phyloP scores from a whole-genome alignment of 768 basidiomycete genomes.

The Mycena vitilis region DNA sequence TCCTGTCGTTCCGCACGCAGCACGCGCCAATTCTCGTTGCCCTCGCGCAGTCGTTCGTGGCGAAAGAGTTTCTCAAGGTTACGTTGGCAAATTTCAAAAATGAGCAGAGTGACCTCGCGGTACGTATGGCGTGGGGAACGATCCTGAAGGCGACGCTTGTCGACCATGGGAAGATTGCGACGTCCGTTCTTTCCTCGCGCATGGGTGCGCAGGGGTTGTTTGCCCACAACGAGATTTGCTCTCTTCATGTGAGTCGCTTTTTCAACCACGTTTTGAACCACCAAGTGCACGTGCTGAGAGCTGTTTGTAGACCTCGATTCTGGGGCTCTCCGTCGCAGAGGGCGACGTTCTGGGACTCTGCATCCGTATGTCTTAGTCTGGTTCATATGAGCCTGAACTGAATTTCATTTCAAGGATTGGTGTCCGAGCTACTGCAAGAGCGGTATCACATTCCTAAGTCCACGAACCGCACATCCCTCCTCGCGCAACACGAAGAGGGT shows the following conservation, averaged over 20 bases:
- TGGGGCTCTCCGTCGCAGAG: conserved; percentile 52
- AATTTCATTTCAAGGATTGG: conserved; percentile 38
- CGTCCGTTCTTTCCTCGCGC: neutral
- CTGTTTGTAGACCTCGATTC: neutral
- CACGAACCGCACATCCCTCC: conserved; percentile 31
- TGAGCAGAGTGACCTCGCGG: neutral
- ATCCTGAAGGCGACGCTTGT: conserved; percentile 5
- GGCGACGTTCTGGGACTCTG: conserved; percentile 55
- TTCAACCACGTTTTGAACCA: neutral
- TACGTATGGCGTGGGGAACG: neutral
- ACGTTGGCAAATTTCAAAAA: neutral
- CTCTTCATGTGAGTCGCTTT: conserved; percentile 5
- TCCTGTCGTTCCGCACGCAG: conserved; percentile 13
- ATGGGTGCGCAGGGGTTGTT: conserved; percentile 15
- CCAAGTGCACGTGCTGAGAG: too few relatives aligned
- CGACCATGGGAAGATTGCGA: neutral
- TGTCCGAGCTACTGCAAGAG: conserved; percentile 41
- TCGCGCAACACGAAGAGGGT: conserved; percentile 39
- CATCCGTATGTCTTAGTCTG: conserved; percentile 46
- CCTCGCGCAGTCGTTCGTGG: conserved; percentile 13
- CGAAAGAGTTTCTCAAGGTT: conserved; percentile 3
- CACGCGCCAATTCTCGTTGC: conserved; percentile 14
- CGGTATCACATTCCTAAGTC: conserved; percentile 38
- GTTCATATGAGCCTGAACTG: neutral
- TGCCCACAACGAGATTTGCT: conserved; percentile 12